Evolutionary conservation across 75 land plant genomes (phyloP).

Genomic region (Selaginella tamariscina): DNA sequence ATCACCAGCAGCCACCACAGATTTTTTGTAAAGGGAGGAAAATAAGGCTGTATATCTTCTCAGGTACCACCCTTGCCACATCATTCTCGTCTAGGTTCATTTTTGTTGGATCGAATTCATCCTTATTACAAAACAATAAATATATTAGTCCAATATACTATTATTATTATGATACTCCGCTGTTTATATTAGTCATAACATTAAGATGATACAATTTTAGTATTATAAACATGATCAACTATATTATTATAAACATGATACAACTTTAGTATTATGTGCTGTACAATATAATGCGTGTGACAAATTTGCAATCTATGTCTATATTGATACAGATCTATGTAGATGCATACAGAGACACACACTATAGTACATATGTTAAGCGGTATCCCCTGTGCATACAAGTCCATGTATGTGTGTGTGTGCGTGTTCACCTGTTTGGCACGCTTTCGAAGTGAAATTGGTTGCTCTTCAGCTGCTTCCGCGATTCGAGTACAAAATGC

Average conservation of each 20-base stretch:
- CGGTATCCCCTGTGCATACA: no score
- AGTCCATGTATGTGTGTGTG: no score
- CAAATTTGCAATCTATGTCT: no score
- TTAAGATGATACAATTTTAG: not conserved
- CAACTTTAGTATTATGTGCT: not conserved
- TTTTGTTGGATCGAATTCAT: not conserved
- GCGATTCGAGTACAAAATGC: no score
- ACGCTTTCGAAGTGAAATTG: no score
- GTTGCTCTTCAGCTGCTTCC: no score
- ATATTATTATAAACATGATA: not conserved
- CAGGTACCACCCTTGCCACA: constrained; percentile 36
- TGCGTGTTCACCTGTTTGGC: no score
- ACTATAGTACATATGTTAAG: no score
- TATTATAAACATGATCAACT: not conserved
- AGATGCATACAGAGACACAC: no score
- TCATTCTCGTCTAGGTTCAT: constrained; percentile 37
- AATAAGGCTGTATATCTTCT: constrained; percentile 31
- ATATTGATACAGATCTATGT: no score
- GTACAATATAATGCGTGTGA: not conserved
- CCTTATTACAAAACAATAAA: constrained; percentile 10
- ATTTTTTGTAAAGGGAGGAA: constrained; percentile 38
- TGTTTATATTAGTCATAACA: not conserved
- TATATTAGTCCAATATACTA: no score
- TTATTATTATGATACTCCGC: not conserved
- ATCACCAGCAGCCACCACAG: constrained; percentile 41